phyloP scores from a whole-genome alignment of 257 asterid genomes.

The Plantago major region DNA sequence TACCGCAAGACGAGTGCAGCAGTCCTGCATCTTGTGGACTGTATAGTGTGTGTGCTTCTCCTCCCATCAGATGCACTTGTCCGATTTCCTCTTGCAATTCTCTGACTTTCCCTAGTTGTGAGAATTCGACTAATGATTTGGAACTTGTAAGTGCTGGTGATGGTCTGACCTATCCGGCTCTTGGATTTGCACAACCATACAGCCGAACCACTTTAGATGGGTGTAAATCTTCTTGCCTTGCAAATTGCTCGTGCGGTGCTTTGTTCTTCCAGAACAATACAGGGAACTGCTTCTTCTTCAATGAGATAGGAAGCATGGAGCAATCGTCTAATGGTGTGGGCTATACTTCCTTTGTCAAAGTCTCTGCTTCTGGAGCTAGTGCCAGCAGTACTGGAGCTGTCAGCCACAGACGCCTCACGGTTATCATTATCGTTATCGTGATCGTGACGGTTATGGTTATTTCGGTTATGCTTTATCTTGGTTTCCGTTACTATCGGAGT shows the following conservation, averaged over 20 bases:
- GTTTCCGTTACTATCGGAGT: slow-evolving; percentile 33
- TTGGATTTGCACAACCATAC: slow-evolving; percentile 49
- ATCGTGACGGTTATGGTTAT: slow-evolving; percentile 41
- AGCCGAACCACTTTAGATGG: slow-evolving; percentile 49
- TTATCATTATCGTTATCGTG: slow-evolving; percentile 48
- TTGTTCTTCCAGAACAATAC: slow-evolving; percentile 58
- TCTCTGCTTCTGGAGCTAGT: slow-evolving; percentile 21
- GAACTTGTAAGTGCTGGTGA: slow-evolving; percentile 68
- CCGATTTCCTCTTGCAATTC: slow-evolving; percentile 64
- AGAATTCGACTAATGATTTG: slow-evolving; percentile 22
- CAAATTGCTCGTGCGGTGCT: slow-evolving; percentile 72
- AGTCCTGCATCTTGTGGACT: slow-evolving; percentile 84
- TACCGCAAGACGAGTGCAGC: slow-evolving; percentile 69
- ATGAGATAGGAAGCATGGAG: slow-evolving; percentile 58
- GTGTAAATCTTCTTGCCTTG: slow-evolving; percentile 62
- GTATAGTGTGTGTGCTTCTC: slow-evolving; percentile 44
- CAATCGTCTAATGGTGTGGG: slow-evolving; percentile 31
- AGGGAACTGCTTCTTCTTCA: slow-evolving; percentile 64
- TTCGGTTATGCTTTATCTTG: slow-evolving; percentile 39
- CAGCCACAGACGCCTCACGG: slow-evolving; percentile 26
- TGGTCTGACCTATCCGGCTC: slow-evolving; percentile 51
- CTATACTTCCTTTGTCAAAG: slow-evolving; percentile 42
- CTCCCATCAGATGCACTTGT: slow-evolving; percentile 68
- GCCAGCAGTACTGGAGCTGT: slow-evolving; percentile 25
- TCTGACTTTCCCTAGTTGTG: slow-evolving; percentile 36